Conservation (phyloP, 2,329 filamentous ascomycete genomes). For the Pyricularia pennisetigena region DNA sequence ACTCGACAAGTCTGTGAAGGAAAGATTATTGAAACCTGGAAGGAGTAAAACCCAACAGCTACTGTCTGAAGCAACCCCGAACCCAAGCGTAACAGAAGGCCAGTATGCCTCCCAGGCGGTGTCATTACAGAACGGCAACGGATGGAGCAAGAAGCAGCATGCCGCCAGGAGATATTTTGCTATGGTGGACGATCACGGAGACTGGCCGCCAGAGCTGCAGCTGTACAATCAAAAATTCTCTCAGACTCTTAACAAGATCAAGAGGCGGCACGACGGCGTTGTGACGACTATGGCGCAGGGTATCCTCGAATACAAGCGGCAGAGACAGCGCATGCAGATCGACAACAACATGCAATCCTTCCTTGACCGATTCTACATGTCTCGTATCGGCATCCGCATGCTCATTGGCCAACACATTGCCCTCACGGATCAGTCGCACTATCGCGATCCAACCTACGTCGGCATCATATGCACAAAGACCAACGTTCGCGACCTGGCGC, state of each 20-base stretch:
- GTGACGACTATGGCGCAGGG: constrained; percentile 98
- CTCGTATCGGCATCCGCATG: constrained; percentile 97
- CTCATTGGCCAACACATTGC: constrained; percentile 98
- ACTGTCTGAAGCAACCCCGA: constrained; percentile 74
- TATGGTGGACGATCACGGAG: constrained; percentile 74
- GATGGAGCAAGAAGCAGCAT: constrained; percentile 33
- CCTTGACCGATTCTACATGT: constrained; percentile 99
- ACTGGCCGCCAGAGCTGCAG: constrained; percentile 90
- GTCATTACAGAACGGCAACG: constrained; percentile 31
- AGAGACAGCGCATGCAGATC: constrained; percentile 93
- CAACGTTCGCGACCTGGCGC: constrained; percentile 86
- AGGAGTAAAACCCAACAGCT: constrained; percentile 55
- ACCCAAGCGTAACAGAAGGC: constrained; percentile 78
- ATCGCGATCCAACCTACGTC: constrained; percentile 86
- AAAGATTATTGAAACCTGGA: constrained; percentile 63
- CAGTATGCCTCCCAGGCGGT: constrained; percentile 59
- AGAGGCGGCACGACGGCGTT: constrained; percentile 89
- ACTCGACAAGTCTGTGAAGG: constrained; percentile 64
- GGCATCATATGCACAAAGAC: constrained; percentile 99
- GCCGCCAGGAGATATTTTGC: constrained; percentile 73
- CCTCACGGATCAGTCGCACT: constrained; percentile 83
- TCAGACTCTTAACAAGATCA: constrained; percentile 84
- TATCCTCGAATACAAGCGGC: constrained; percentile 96
- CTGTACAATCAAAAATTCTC: constrained; percentile 92
- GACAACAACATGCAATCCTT: constrained; percentile 96